Conservation (phyloP, 495 filamentous ascomycete genomes). For the Letharia lupina region DNA sequence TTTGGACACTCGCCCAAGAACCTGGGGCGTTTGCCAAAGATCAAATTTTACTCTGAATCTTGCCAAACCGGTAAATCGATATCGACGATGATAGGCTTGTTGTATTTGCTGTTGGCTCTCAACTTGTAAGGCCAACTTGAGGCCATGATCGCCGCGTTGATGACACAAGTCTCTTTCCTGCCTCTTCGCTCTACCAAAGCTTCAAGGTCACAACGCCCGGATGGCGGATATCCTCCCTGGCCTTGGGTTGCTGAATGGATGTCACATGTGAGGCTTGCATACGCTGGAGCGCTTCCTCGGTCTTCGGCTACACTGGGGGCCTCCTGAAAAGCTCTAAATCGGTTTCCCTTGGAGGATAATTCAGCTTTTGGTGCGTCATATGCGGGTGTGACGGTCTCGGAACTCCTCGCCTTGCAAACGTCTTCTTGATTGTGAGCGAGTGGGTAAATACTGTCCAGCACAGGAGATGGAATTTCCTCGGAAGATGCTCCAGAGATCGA, state of each 20-base stretch:
- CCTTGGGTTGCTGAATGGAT: conserved; percentile 25
- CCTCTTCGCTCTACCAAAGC: conserved; percentile 37
- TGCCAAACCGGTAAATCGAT: conserved; percentile 54
- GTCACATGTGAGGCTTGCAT: neutral
- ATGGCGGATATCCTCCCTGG: conserved; percentile 33
- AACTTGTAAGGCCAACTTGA: conserved; percentile 55
- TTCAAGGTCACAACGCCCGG: conserved; percentile 34
- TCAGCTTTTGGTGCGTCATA: too few relatives aligned
- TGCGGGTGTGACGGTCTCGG: neutral
- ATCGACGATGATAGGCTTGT: conserved; percentile 73
- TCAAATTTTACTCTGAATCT: neutral
- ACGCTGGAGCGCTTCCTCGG: neutral
- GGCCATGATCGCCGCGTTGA: conserved; percentile 68
- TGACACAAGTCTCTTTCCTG: conserved; percentile 63
- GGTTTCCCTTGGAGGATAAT: neutral
- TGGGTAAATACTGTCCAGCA: neutral
- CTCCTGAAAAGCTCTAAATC: neutral
- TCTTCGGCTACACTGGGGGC: neutral
- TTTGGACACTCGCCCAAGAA: neutral
- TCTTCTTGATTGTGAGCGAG: neutral
- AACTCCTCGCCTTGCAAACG: neutral
- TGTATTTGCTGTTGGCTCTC: conserved; percentile 47
- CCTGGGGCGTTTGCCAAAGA: neutral
- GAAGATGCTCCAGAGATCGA: neutral
- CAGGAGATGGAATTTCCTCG: neutral